phyloP scores from a whole-genome alignment of 768 basidiomycete species.

The Tephrocybe sp. region DNA sequence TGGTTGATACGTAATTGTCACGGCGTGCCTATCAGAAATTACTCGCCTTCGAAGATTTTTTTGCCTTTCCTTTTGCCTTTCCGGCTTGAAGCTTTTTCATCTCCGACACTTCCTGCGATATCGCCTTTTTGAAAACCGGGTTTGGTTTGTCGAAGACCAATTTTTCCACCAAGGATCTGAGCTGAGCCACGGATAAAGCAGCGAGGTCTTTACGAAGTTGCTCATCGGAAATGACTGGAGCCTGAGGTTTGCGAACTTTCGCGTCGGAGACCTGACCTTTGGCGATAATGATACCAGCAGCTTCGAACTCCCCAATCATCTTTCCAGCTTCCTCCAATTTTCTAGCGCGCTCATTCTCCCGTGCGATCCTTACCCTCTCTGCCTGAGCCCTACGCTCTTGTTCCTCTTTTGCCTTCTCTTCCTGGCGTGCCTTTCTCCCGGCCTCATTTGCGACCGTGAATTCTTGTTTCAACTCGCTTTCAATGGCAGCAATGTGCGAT shows the following conservation, averaged over 20 bases:
- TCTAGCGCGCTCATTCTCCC: constrained; percentile 4
- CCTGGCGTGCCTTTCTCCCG: constrained; percentile 10
- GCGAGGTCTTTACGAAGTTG: constrained; percentile 10
- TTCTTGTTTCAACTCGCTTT: constrained; percentile 20
- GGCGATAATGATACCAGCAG: constrained; percentile 3
- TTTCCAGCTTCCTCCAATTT: constrained; percentile 11
- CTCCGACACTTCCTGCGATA: constrained; percentile 2
- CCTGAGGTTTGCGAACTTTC: background rate
- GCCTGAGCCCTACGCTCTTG: background rate
- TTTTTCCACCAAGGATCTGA: constrained; percentile 8
- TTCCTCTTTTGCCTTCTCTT: constrained; percentile 9
- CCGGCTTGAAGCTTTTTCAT: background rate
- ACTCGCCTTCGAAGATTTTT: too few relatives aligned
- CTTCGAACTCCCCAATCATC: constrained; percentile 14
- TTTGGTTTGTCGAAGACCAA: constrained; percentile 9
- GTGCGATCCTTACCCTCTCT: background rate
- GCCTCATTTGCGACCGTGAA: constrained; percentile 19
- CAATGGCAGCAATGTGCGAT: constrained; percentile 18
- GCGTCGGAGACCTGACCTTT: background rate
- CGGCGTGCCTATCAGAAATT: too few relatives aligned
- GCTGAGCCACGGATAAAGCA: constrained; percentile 5
- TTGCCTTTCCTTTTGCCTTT: background rate
- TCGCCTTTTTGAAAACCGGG: constrained; percentile 4
- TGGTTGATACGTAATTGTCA: too few relatives aligned
- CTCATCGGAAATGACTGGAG: background rate